Conservation (phyloP, 805 yeast species). For the Metschnikowia orientalis region DNA sequence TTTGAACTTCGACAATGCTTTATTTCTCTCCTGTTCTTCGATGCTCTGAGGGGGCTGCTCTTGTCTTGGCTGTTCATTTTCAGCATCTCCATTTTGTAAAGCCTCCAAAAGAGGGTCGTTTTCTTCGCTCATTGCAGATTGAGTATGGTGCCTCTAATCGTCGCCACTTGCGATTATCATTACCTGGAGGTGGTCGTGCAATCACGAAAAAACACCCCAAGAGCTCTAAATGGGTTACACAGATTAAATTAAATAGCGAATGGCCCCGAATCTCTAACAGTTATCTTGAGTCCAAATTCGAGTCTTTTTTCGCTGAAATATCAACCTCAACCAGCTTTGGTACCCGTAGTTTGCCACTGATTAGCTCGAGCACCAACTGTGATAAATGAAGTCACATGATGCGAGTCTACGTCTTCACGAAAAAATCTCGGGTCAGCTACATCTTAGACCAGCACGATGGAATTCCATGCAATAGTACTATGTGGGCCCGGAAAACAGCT, state of each 20-base stretch:
- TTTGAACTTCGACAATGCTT: conserved; percentile 74
- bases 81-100: conserved; percentile 29
- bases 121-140: conserved; percentile 50
- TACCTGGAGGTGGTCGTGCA: conserved; percentile 6
- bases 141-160: not conserved
- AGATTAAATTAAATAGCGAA: no score
- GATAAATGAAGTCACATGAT: conserved; percentile 5
- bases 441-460: conserved; percentile 49
- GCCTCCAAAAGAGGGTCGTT: conserved; percentile 77
- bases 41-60: conserved; percentile 22
- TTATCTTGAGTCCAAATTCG: no score
- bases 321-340: no score
- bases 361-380: not conserved
- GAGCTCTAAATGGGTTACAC: no score
- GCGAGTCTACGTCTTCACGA: conserved; percentile 3
- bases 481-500: conserved; percentile 81
- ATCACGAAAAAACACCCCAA: conserved; percentile 1
- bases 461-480: conserved; percentile 83
- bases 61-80: conserved; percentile 19
- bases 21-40: conserved; percentile 66
- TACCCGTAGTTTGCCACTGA: not conserved
- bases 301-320: no score
- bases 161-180: conserved; percentile 12
- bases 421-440: not conserved
- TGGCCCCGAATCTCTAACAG: no score